A percentile compares a stretch with the other conserved stretches of the same genome.
These are phyloP conservation scores for Candida awuae DNA, from an alignment of 805 yeast genomes.

Conservation along the genomic window DNA sequence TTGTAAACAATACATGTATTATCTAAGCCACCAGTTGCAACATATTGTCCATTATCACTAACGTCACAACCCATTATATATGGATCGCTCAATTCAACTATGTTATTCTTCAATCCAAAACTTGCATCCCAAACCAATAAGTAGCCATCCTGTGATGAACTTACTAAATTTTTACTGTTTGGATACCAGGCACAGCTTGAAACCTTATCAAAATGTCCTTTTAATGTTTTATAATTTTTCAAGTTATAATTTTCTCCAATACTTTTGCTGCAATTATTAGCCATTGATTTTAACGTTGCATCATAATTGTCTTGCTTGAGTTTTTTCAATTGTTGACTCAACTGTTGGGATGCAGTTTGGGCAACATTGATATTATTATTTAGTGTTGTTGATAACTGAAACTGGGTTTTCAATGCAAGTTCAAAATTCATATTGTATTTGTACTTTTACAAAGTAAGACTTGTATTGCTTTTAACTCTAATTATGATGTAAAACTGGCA, in stretches of 20 bases:
- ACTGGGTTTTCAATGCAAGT: slow-evolving; percentile 18
- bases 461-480: too few species aligned
- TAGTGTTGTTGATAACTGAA: slow-evolving; percentile 18
- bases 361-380: slow-evolving; percentile 18
- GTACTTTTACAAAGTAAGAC: too few species aligned
- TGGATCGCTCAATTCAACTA: slow-evolving; percentile 63
- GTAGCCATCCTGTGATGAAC: slow-evolving; percentile 84
- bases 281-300: slow-evolving; percentile 21
- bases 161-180: slow-evolving; percentile 52
- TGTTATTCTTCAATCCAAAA: slow-evolving; percentile 62
- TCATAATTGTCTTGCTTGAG: slow-evolving; percentile 24
- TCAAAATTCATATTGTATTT: slow-evolving; percentile 9
- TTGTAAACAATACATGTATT: slow-evolving; percentile 69
- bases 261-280: slow-evolving; percentile 17
- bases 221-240: slow-evolving; percentile 29
- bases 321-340: slow-evolving; percentile 22
- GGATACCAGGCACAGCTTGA: slow-evolving; percentile 61
- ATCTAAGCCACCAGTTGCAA: slow-evolving; percentile 79
- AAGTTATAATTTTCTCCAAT: slow-evolving; percentile 11
- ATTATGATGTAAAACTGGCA: too few species aligned
- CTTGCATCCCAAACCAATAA: slow-evolving; percentile 76
- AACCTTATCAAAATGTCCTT: slow-evolving; percentile 70
- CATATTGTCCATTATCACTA: slow-evolving; percentile 55
- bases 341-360: slow-evolving; percentile 22
- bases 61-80: slow-evolving; percentile 75